These are phyloP conservation scores for Xylaria polymorpha DNA, from an alignment of 2,329 filamentous ascomycete species.

Conservation along the genomic window DNA sequence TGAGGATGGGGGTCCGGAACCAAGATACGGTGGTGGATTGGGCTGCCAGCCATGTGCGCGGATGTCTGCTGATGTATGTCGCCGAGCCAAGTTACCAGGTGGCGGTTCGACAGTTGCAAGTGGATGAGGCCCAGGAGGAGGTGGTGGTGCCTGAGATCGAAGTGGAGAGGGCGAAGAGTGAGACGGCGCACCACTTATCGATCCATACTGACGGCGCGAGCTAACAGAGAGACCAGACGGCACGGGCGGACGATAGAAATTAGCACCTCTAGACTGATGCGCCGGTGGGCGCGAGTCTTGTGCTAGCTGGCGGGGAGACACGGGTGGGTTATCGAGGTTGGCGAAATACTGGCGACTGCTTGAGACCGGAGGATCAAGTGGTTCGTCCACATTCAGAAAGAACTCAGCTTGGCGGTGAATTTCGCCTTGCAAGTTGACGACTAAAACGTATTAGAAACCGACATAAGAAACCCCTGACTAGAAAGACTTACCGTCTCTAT, in stretches of 20 bases:
- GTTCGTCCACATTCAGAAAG: conserved; percentile 68
- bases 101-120: conserved; percentile 71
- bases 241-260: conserved; percentile 80
- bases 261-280: conserved; percentile 65
- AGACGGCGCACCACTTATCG: conserved; percentile 75
- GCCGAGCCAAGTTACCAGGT: conserved; percentile 77
- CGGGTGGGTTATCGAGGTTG: conserved; percentile 77
- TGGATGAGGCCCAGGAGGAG: conserved; percentile 70
- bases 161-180: conserved; percentile 80
- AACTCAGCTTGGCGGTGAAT: conserved; percentile 71
- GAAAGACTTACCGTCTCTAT: conserved; percentile 79
- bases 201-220: conserved; percentile 84
- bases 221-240: conserved; percentile 84
- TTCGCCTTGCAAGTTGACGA: conserved; percentile 67
- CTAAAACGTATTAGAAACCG: conserved; percentile 53
- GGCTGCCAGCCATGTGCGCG: conserved; percentile 84
- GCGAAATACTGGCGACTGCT: conserved; percentile 75
- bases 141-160: conserved; percentile 72
- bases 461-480: conserved; percentile 34
- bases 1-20: conserved; percentile 65
- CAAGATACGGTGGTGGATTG: conserved; percentile 67
- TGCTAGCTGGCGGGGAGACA: conserved; percentile 88
- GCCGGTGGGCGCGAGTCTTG: conserved; percentile 78
- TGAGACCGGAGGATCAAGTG: conserved; percentile 73
- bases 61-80: conserved; percentile 96